These are phyloP conservation scores for Biscutella laevigata DNA, from an alignment of 441 rosid genomes.

Conservation along the genomic window DNA sequence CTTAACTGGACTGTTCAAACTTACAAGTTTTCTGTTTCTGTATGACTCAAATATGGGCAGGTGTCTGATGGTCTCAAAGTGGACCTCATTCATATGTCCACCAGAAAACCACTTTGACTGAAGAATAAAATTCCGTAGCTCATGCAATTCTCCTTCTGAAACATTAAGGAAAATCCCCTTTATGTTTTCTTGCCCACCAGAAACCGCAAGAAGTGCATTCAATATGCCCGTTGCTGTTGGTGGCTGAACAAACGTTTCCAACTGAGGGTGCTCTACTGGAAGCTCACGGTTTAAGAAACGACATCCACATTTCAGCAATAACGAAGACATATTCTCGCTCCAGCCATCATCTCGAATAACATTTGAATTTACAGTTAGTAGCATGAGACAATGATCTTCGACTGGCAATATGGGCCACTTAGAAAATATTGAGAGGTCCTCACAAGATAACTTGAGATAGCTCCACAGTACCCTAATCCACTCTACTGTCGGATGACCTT, in stretches of 20 bases:
- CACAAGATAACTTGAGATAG: slow-evolving; percentile 71
- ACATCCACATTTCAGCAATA: slow-evolving; percentile 87
- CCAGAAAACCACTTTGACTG: slow-evolving; percentile 95
- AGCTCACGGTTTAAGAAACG: slow-evolving; percentile 63
- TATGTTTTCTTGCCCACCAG: slow-evolving; percentile 55
- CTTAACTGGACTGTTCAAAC: slow-evolving; percentile 59
- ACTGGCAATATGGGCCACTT: slow-evolving; percentile 98
- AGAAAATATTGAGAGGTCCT: slow-evolving; percentile 78
- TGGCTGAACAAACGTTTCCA: slow-evolving; percentile 81
- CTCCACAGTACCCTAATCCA: slow-evolving; percentile 84
- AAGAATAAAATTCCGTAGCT: slow-evolving; percentile 81
- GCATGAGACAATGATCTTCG: slow-evolving; percentile 61
- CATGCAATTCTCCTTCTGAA: slow-evolving; percentile 87
- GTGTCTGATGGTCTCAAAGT: slow-evolving; percentile 59
- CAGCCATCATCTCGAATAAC: slow-evolving; percentile 81
- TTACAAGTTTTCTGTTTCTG: slow-evolving; percentile 62
- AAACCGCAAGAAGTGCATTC: slow-evolving; percentile 71
- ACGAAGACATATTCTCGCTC: slow-evolving; percentile 94
- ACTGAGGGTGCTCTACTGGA: slow-evolving; percentile 71
- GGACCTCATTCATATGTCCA: slow-evolving; percentile 59
- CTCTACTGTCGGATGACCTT: slow-evolving; percentile 74
- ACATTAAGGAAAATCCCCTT: slow-evolving; percentile 53
- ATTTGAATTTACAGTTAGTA: slow-evolving; percentile 63
- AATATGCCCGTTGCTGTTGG: slow-evolving; percentile 84
- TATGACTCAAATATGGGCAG: slow-evolving; percentile 90